Base-by-base conservation (phyloP, 2,329 filamentous ascomycete species). In the Xylaria sp. region DNA sequence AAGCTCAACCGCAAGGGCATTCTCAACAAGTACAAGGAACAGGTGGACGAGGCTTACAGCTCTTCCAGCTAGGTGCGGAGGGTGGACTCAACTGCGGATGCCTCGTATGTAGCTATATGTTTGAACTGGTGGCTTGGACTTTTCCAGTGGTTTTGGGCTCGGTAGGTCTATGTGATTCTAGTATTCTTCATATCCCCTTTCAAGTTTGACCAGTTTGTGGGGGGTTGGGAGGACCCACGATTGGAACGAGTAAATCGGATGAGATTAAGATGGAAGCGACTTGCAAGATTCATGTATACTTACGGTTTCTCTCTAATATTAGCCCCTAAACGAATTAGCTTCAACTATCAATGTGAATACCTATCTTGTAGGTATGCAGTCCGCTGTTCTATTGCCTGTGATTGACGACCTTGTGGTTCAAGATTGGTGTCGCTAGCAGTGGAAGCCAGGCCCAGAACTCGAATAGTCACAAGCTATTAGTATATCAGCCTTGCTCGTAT, bases 1-100 rank as follows among this genome's bases (percentile, higher is more conserved):
- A 91, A 91, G 73, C 80, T 91, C 51, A 89, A 91, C 78, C 84
- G 88, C 69, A 89, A 85, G 78, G 85, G 83, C 70, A 89, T 91
- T 62, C 75, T 89, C 52, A 76, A 81, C 40, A 85, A 83, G 69
- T 90, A 85, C 78, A 77, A 85, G 76, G 82, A 82, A 65, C 83
- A 90, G 58, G 84, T 91, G 38, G 79, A 84, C 67, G 79, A 79
- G 68, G 87, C 87, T 1, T 90, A 90, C 67, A 79, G 80, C 62
- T 69, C 73, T 29, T 73, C 73, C 1, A 70, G 68, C 63, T 72
- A 72, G 64, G 21, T 9, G 41, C 58, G 43, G 38, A 19, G 46
- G 5, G 3, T 41, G 41, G 21, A 13, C 8, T 27, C 29, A 13
- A 46, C 15, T 2, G 33, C 46, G 3, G 27, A 41, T 3, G 19